A percentile compares a stretch with the other conserved stretches of the same genome.
Evolutionary conservation across 495 filamentous ascomycete genomes (phyloP).

Genomic region (Hypoxylon lenormandii): DNA sequence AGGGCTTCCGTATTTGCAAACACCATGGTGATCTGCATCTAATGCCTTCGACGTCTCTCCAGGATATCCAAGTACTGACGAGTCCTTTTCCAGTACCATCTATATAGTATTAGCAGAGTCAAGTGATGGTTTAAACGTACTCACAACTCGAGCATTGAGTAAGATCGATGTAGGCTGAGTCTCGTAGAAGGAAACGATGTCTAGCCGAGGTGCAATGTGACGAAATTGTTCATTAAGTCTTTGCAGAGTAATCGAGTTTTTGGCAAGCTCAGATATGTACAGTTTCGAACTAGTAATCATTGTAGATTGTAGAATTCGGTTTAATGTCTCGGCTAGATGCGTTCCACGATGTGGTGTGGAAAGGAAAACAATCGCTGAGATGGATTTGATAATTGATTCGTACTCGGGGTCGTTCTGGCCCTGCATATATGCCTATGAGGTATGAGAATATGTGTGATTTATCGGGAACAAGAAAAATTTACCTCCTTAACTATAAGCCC

Average conservation of each 20-base stretch:
- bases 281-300: conserved; percentile 48
- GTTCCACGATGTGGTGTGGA: conserved; percentile 65
- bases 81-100: conserved; percentile 61
- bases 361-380: conserved; percentile 60
- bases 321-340: conserved; percentile 56
- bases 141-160: conserved; percentile 37
- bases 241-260: conserved; percentile 52
- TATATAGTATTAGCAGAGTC: conserved; percentile 7
- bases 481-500: conserved; percentile 63
- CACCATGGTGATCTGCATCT: conserved; percentile 61
- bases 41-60: conserved; percentile 57
- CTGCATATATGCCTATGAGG: conserved; percentile 48
- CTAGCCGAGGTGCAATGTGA: conserved; percentile 51
- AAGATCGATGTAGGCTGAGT: conserved; percentile 54
- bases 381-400: conserved; percentile 48
- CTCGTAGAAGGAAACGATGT: conserved; percentile 65
- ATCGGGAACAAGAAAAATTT: too few species aligned
- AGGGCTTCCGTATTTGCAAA: conserved; percentile 61
- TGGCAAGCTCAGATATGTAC: conserved; percentile 60
- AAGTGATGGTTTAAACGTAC: neutral
- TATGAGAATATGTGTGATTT: neutral
- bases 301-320: conserved; percentile 47
- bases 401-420: conserved; percentile 57
- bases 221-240: conserved; percentile 65
- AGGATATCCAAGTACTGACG: conserved; percentile 60